phyloP scores from a whole-genome alignment of 345 rosid genomes.

The Populus davidiana region DNA sequence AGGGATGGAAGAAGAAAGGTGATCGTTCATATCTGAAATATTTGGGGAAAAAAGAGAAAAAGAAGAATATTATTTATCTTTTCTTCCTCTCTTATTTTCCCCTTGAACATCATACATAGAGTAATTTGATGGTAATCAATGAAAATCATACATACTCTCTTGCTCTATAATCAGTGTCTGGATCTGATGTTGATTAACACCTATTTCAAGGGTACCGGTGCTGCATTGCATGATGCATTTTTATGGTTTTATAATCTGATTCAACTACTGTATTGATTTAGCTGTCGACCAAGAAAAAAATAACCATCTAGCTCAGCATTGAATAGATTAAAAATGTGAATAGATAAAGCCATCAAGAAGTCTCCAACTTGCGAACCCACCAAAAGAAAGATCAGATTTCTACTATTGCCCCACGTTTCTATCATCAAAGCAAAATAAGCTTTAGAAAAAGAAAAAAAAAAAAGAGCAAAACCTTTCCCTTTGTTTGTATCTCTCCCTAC shows the following conservation, averaged over 20 bases:
- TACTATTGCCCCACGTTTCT: slow-evolving; percentile 7
- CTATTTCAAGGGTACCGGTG: not conserved
- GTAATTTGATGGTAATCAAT: not conserved
- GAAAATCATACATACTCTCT: not conserved
- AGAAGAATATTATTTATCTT: not conserved
- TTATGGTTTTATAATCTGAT: not conserved
- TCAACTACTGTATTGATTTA: too few species aligned
- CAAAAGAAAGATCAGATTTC: slow-evolving; percentile 18
- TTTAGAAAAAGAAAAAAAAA: not conserved
- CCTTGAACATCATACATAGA: not conserved
- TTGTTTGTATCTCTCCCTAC: not conserved
- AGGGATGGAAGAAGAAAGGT: not conserved
- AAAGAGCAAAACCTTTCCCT: not conserved
- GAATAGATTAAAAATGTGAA: slow-evolving; percentile 6
- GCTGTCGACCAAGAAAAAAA: too few species aligned
- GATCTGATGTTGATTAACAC: not conserved
- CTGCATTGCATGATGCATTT: not conserved
- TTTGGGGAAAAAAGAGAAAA: too few species aligned
- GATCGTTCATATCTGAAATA: not conserved
- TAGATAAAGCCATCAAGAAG: slow-evolving; percentile 23
- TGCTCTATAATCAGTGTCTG: not conserved
- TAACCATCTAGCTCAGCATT: too few species aligned
- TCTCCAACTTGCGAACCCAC: slow-evolving; percentile 30
- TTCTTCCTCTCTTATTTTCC: not conserved
- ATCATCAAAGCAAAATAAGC: not conserved